Evolutionary conservation across 1,284 basidiomycete genomes (phyloP), one percentile per base, ranked within the genome.

Genomic region (Neolentinus lepideus): DNA sequence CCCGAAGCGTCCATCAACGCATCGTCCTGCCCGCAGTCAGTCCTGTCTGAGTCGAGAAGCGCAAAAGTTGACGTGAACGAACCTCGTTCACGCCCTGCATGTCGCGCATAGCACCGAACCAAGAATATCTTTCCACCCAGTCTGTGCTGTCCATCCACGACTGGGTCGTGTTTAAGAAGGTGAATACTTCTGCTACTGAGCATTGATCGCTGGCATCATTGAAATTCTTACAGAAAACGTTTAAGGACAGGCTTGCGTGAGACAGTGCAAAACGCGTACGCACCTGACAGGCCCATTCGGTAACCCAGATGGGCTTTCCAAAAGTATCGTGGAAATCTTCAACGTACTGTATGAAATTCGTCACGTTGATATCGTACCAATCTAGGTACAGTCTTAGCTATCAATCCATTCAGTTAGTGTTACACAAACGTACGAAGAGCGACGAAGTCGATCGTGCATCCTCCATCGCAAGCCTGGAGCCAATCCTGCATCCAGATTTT

Each of bases 111-210:
- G 73, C 74, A 4, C 75, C 75, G 56, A 75, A 77, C 73, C 74
- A 78, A n/a, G 74, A 68, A 58, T 76, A 76, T 10, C 75, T 67
- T 58, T 77, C 75, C 14, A 77, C 68, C 70, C 72, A 77, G 21
- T 63, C 60, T 1, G 72, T 70, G 16, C 53, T 59, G 50, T 77
- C 72, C 71, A 77, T 72, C 63, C 70, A 77, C 9, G 63, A 57
- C 55, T 72, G 69, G 3, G 74, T 74, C 6, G 66, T 63, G 57
- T 74, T 71, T 70, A 76, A 69, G 61, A 76, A 73, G 24, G 65
- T 53, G n/a, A 67, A 59, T 48, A 74, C 67, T 53, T 73, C 69
- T 33, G 68, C 62, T 29, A 62, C 58, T 3, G 67, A 69, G 51
- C 71, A 72, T 60, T 75, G 74, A 22, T 62, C 59, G 48, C 63